A percentile compares a stretch with the other conserved stretches of the same genome.
phyloP scores from a whole-genome alignment of 768 basidiomycete genomes.

The Psilocybe cubensis region DNA sequence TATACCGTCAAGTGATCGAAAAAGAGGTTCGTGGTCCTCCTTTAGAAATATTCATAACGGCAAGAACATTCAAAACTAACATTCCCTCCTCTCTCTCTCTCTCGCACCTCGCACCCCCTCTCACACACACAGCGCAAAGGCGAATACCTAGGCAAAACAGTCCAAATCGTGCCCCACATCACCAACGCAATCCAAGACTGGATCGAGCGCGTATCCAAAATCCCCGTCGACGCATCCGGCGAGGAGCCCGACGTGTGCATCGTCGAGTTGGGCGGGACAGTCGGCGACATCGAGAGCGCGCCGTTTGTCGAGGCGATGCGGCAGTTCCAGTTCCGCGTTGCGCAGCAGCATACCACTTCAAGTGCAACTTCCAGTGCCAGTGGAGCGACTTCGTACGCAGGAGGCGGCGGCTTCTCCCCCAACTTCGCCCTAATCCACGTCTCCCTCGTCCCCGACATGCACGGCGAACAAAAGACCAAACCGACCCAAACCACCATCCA shows the following conservation, averaged over 20 bases:
- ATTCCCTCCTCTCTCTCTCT: neutral
- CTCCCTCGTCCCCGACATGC: conserved; percentile 97
- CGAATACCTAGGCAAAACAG: conserved; percentile 95
- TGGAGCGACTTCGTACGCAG: neutral
- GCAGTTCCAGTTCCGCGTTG: conserved; percentile 99
- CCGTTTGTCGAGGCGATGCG: conserved; percentile 99
- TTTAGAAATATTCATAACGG: neutral
- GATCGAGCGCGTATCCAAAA: conserved; percentile 93
- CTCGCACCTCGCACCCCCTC: neutral
- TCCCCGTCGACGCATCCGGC: conserved; percentile 93
- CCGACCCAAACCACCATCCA: conserved; percentile 98
- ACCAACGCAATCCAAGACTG: conserved; percentile 98
- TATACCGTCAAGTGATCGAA: conserved; percentile 96
- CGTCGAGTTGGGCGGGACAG: conserved; percentile 98
- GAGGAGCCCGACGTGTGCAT: conserved; percentile 97
- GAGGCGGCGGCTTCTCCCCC: conserved; percentile 39
- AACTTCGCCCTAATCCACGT: conserved; percentile 98
- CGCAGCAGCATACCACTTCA: conserved; percentile 40
- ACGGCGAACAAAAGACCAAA: conserved; percentile 99
- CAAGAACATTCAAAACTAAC: neutral
- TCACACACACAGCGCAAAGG: conserved; percentile 68
- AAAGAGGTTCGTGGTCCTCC: conserved; percentile 75
- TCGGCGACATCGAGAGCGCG: conserved; percentile 98
- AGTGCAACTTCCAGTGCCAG: neutral
- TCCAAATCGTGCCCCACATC: conserved; percentile 97